These are phyloP conservation scores for Crithidia thermophila DNA, from an alignment of 208 protist genomes.

Conservation along the genomic window DNA sequence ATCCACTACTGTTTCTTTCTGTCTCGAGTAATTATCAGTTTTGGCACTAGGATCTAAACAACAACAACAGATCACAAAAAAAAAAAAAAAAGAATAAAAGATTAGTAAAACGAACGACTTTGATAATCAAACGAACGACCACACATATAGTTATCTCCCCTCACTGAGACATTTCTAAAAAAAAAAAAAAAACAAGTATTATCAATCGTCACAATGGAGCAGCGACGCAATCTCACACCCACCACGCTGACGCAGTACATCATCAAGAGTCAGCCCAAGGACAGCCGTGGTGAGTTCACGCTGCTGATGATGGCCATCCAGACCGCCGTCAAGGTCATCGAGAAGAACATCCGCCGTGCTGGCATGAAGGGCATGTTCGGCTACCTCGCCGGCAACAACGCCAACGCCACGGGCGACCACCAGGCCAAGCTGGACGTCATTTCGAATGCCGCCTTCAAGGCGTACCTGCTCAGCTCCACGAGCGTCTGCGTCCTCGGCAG, in stretches of 20 bases:
- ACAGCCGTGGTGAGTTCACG: slow-evolving; percentile 85
- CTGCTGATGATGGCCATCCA: slow-evolving; percentile 92
- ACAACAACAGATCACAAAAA: no score
- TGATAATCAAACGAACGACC: background rate
- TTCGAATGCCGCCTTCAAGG: slow-evolving; percentile 88
- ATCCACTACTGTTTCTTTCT: no score
- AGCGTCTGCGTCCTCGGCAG: slow-evolving; percentile 75
- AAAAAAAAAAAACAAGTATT: background rate
- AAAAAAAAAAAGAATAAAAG: no score
- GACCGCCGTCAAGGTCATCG: slow-evolving; percentile 87
- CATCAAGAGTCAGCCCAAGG: slow-evolving; percentile 76
- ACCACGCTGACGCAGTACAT: slow-evolving; percentile 86
- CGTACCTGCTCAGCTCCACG: slow-evolving; percentile 77
- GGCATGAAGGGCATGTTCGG: slow-evolving; percentile 88
- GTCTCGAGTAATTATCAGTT: no score
- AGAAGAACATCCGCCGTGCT: slow-evolving; percentile 85
- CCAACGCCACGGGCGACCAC: slow-evolving; percentile 82
- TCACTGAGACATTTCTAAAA: background rate
- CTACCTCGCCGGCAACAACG: slow-evolving; percentile 46
- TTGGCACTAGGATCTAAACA: no score
- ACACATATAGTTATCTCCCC: background rate
- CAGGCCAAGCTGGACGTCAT: slow-evolving; percentile 91
- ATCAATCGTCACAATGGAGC: slow-evolving; percentile 20
- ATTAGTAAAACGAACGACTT: no score
- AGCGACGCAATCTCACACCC: slow-evolving; percentile 28